A percentile compares a stretch with the other conserved stretches of the same genome.
Evolutionary conservation across 495 filamentous ascomycete species (phyloP).

Genomic region (Podospora pseudoanserina): DNA sequence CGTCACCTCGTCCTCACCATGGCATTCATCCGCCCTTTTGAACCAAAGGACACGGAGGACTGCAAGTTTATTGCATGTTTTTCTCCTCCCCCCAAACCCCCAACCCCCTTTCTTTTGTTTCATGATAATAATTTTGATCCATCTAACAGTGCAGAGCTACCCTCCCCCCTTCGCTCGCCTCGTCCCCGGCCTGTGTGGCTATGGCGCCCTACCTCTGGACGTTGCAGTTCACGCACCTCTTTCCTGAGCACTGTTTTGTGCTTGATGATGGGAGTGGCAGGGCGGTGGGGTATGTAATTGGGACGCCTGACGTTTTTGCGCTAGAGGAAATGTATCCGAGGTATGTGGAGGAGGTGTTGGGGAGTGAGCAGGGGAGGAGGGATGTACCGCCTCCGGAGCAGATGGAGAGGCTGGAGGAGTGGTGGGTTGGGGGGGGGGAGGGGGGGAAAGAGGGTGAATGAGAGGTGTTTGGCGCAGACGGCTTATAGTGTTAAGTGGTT

Average conservation of each 20-base stretch:
- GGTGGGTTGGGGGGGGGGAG: conserved; percentile 5
- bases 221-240: conserved; percentile 41
- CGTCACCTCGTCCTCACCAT: conserved; percentile 15
- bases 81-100: neutral
- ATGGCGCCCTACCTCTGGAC: conserved; percentile 45
- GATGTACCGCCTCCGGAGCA: conserved; percentile 25
- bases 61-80: conserved; percentile 36
- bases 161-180: conserved; percentile 34
- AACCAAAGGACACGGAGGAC: conserved; percentile 31
- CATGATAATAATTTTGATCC: neutral
- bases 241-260: conserved; percentile 35
- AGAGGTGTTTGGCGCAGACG: conserved; percentile 30
- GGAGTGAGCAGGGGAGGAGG: conserved; percentile 13
- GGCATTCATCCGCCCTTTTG: conserved; percentile 37
- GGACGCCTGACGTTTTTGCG: conserved; percentile 34
- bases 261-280: conserved; percentile 40
- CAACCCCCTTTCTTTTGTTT: neutral
- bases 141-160: conserved; percentile 38
- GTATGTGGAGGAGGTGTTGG: conserved; percentile 34
- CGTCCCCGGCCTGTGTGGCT: conserved; percentile 22
- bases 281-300: conserved; percentile 42
- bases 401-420: conserved; percentile 24
- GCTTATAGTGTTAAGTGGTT: conserved; percentile 37
- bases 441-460: neutral
- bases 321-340: conserved; percentile 28